Percentiles rank a stretch among this genome's conserved stretches.
These are phyloP conservation scores for Trichoderma oligosporum DNA, from an alignment of 2,329 filamentous ascomycete species.

Conservation along the genomic window DNA sequence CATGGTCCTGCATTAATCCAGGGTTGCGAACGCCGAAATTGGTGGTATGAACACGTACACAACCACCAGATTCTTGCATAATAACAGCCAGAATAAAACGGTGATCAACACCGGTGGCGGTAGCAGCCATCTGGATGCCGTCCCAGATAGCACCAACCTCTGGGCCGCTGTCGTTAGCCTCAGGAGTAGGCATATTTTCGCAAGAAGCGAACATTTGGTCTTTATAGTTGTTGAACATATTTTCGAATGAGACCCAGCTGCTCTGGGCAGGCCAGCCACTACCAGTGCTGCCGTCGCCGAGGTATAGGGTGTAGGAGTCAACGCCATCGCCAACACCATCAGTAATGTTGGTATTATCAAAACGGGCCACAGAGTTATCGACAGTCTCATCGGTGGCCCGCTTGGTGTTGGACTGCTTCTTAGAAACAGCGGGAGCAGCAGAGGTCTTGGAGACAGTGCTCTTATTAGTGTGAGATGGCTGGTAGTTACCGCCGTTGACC, in stretches of 20 bases:
- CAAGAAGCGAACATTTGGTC: slow-evolving; percentile 22
- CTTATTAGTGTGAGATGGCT: neutral
- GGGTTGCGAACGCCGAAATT: slow-evolving; percentile 42
- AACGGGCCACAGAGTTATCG: neutral
- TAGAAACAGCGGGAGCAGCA: neutral
- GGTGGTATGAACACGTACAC: slow-evolving; percentile 41
- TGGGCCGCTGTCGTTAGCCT: slow-evolving; percentile 12
- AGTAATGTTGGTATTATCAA: slow-evolving; percentile 16
- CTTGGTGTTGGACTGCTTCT: neutral
- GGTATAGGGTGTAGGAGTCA: slow-evolving; percentile 30
- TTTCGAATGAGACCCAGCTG: slow-evolving; percentile 17
- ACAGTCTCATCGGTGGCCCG: slow-evolving; percentile 11
- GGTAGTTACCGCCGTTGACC: slow-evolving; percentile 12
- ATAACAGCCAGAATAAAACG: slow-evolving; percentile 43
- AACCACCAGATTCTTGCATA: slow-evolving; percentile 44
- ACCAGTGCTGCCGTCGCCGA: slow-evolving; percentile 12
- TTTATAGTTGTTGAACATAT: slow-evolving; percentile 26
- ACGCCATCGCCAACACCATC: slow-evolving; percentile 23
- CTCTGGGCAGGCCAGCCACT: slow-evolving; percentile 18
- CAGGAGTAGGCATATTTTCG: slow-evolving; percentile 7
- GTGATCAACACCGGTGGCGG: slow-evolving; percentile 32
- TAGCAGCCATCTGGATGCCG: slow-evolving; percentile 34
- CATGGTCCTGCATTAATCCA: slow-evolving; percentile 40
- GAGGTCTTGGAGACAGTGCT: slow-evolving; percentile 2
- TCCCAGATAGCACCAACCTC: slow-evolving; percentile 21